Conservation (phyloP, 1,284 basidiomycete species). For the Puccinia hordei region DNA sequence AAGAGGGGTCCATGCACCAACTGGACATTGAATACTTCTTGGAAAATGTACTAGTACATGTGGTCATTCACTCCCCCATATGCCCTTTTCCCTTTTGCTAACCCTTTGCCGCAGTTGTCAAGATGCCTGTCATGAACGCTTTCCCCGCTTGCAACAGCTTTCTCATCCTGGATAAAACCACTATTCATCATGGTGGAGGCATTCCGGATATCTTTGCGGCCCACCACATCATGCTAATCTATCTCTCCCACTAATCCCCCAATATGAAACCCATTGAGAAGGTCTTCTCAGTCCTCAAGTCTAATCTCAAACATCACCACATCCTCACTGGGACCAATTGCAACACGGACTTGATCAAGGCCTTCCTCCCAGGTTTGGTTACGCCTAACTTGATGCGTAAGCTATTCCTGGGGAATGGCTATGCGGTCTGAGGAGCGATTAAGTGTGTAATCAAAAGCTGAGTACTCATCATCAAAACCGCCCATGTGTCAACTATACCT, state of each 20-base stretch:
- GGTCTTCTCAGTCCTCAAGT: background rate
- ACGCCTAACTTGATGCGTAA: background rate
- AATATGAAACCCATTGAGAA: conserved; percentile 15
- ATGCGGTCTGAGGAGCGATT: background rate
- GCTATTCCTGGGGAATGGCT: background rate
- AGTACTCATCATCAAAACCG: too few species aligned
- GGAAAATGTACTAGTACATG: background rate
- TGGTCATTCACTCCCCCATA: background rate
- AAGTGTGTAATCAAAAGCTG: too few species aligned
- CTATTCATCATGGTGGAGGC: background rate
- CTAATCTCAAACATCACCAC: background rate
- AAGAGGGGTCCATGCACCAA: background rate
- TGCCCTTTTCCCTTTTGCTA: background rate
- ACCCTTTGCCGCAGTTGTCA: background rate
- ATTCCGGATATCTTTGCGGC: background rate
- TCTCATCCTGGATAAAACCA: background rate
- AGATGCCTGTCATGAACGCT: conserved; percentile 13
- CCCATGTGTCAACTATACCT: too few species aligned
- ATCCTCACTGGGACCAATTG: background rate
- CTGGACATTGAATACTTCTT: background rate
- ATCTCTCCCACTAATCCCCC: background rate
- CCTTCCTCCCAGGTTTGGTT: background rate
- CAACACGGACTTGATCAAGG: background rate
- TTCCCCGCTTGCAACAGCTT: conserved; percentile 6
- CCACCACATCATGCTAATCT: background rate